These are phyloP conservation scores for Dictyostelium intermedium DNA, from an alignment of 78 protist genomes.

Conservation along the genomic window DNA sequence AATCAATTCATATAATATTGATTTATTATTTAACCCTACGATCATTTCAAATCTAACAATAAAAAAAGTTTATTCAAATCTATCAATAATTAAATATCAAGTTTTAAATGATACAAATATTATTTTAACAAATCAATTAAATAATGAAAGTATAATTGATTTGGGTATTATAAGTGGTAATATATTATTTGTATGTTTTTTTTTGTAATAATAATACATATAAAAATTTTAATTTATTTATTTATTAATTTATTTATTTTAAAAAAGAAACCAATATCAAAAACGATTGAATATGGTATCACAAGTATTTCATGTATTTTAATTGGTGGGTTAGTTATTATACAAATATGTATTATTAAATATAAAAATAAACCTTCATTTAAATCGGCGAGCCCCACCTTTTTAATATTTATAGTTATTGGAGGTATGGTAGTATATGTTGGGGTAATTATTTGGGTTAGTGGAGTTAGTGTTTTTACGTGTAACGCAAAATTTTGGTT, in stretches of 20 bases:
- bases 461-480: background rate
- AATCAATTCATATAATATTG: background rate
- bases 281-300: background rate
- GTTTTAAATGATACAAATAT: background rate
- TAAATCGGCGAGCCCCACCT: slow-evolving; percentile 49
- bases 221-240: background rate
- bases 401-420: background rate
- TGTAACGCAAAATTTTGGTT: slow-evolving; percentile 34
- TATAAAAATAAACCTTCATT: slow-evolving; percentile 18
- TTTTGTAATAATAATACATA: background rate
- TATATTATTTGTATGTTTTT: background rate
- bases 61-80: background rate
- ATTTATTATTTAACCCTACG: background rate
- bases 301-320: background rate
- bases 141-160: background rate
- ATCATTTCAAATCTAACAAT: background rate
- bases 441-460: slow-evolving; percentile 13
- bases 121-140: background rate
- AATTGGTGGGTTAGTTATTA: background rate
- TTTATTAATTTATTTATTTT: background rate
- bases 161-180: background rate
- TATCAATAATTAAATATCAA: background rate
- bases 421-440: slow-evolving; percentile 11
- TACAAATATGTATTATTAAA: background rate
- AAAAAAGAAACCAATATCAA: background rate